These are phyloP conservation scores for Globisporangium spinosum DNA, from an alignment of 352 stramenopile genomes.

Conservation along the genomic window DNA sequence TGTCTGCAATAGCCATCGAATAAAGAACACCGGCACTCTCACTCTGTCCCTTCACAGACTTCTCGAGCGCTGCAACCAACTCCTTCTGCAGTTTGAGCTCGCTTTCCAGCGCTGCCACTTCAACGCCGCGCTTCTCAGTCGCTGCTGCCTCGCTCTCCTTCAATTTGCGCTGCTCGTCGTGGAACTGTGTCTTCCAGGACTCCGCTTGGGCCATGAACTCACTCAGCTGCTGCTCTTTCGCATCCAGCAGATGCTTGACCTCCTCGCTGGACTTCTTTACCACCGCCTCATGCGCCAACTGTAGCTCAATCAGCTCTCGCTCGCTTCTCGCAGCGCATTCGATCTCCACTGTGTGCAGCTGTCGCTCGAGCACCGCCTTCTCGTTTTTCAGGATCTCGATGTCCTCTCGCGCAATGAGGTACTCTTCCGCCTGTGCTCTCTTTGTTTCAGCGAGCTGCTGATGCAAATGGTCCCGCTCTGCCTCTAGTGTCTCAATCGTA, in stretches of 20 bases:
- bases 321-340: conserved; percentile 30
- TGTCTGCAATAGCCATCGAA: neutral
- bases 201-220: conserved; percentile 31
- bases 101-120: conserved; percentile 12
- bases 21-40: neutral
- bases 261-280: conserved; percentile 39
- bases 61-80: conserved; percentile 1
- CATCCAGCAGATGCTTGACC: conserved; percentile 37
- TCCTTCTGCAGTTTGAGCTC: conserved; percentile 13
- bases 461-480: conserved; percentile 21
- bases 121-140: conserved; percentile 15
- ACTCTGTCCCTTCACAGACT: neutral
- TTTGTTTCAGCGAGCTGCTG: conserved; percentile 23
- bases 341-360: conserved; percentile 32
- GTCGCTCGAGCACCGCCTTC: conserved; percentile 31
- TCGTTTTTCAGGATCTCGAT: conserved; percentile 34
- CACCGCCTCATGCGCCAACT: conserved; percentile 31
- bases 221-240: conserved; percentile 42
- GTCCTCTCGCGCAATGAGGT: conserved; percentile 27
- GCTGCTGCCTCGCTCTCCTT: conserved; percentile 16
- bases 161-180: conserved; percentile 22
- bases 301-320: conserved; percentile 34
- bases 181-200: conserved; percentile 29
- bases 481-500: conserved; percentile 14
- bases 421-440: conserved; percentile 21